Base-by-base conservation (phyloP, 1,284 basidiomycete genomes). In the Inonotus hispidus region DNA sequence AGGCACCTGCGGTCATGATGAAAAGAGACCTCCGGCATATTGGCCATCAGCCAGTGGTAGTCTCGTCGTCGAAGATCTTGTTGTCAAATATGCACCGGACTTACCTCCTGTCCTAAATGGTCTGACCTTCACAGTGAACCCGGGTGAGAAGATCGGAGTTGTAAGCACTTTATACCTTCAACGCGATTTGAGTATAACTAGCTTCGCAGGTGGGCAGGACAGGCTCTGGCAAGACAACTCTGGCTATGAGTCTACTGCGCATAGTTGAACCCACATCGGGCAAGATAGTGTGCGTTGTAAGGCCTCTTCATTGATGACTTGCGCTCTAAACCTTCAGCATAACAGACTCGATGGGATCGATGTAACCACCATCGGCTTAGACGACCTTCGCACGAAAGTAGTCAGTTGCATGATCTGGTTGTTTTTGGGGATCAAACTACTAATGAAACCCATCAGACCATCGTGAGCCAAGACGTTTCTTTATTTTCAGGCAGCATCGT, bases 401-500 rank as follows among this genome's bases (percentile, higher is more conserved):
- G 58, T 64, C 27, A 53, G 59, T 53, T 19, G 16, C 19, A 38
- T 49, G 38, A 35, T 25, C 5, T 19, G 19, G 2, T 39, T 11
- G 19, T 37, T 58, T 46, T 35, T 43, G 19, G n/a, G n/a, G 29
- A 27, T 32, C 16, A 21, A 53, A 16, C 39, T 45, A 50, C 16
- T 35, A 21, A 58, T 63, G 6, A 60, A 35, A n/a, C 53, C 56
- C 50, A 13, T 53, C 27, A 88, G 85, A 91, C 89, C 0, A 87
- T 92, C 63, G 86, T 92, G 64, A 90, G 87, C 58, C 90, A 92
- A 73, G 90, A 94, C 64, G 88, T 92, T 1, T 86, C 92, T 0
- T 75, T 94, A 2, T 95, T 95, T 73, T 83, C 83, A n/a, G 93
- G 93, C 0, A 93, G 90, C 0, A 81, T 96, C 78, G 88, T 38